Conservation (phyloP, 2,329 filamentous ascomycete genomes). For the Hypoxylon sp. region DNA sequence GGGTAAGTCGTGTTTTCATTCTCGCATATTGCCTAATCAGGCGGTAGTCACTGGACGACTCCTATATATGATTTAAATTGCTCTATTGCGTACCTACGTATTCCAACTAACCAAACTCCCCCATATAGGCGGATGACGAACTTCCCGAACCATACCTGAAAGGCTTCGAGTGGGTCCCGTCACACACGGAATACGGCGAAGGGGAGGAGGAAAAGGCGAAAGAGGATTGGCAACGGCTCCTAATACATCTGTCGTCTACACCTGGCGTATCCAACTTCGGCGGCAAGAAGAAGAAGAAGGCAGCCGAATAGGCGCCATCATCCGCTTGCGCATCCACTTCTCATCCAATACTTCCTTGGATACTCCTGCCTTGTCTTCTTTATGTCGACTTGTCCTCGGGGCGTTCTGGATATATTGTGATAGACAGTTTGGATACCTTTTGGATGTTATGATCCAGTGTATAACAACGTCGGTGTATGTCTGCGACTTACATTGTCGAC, state of each 20-base stretch:
- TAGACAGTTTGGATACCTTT: slow-evolving; percentile 57
- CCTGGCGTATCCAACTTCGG: slow-evolving; percentile 59
- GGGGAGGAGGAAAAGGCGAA: slow-evolving; percentile 71
- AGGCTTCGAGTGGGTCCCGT: slow-evolving; percentile 87
- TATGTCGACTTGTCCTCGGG: slow-evolving; percentile 54
- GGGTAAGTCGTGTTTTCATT: slow-evolving; percentile 69
- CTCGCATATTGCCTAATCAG: neutral
- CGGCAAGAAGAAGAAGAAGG: slow-evolving; percentile 79
- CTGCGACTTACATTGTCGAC: slow-evolving; percentile 1
- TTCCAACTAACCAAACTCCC: neutral
- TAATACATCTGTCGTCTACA: slow-evolving; percentile 82
- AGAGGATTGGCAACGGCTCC: slow-evolving; percentile 87
- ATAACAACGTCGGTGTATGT: slow-evolving; percentile 9
- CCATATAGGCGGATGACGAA: slow-evolving; percentile 85
- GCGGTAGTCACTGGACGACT: no score
- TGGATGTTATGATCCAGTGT: slow-evolving; percentile 20
- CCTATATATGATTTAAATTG: no score
- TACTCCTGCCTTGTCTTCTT: slow-evolving; percentile 47
- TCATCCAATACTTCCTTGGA: slow-evolving; percentile 59
- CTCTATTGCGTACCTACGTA: no score
- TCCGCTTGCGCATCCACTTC: slow-evolving; percentile 49
- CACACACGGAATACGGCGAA: slow-evolving; percentile 44
- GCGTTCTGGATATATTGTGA: slow-evolving; percentile 60
- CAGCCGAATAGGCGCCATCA: slow-evolving; percentile 59
- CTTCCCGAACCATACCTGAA: slow-evolving; percentile 88